Percentiles rank a stretch among this genome's conserved stretches.
Evolutionary conservation across 176 grass and related monocot genomes (phyloP).

Genomic region (Luzula sylvatica): DNA sequence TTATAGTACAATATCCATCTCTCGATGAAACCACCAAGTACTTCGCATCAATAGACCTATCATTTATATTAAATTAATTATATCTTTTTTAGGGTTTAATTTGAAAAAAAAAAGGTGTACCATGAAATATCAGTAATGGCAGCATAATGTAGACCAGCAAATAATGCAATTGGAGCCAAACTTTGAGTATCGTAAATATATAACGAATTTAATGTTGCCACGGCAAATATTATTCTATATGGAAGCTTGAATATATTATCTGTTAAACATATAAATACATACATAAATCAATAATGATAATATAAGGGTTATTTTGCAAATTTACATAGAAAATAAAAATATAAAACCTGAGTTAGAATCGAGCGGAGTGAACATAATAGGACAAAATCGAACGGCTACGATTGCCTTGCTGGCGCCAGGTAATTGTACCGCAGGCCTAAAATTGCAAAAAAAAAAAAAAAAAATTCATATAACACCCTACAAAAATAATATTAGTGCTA

Average conservation of each 20-base stretch:
- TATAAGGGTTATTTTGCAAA: neutral
- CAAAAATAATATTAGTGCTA: neutral
- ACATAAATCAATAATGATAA: too few relatives aligned
- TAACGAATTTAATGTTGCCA: conserved; percentile 81
- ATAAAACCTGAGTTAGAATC: conserved; percentile 54
- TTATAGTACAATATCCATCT: conserved; percentile 88
- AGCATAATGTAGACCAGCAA: conserved; percentile 94
- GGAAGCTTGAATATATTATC: conserved; percentile 86
- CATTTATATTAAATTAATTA: too few relatives aligned
- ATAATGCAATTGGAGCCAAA: conserved; percentile 54
- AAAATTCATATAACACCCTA: conserved; percentile 12
- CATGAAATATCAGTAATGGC: conserved; percentile 97
- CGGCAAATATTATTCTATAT: conserved; percentile 76
- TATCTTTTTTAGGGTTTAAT: neutral
- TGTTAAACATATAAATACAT: conserved; percentile 22
- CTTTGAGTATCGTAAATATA: conserved; percentile 95
- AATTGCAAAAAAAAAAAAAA: conserved; percentile 2
- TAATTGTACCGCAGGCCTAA: conserved; percentile 78
- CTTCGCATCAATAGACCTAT: conserved; percentile 84
- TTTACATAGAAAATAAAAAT: conserved; percentile 9
- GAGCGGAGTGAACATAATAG: conserved; percentile 51
- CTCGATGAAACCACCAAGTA: conserved; percentile 66
- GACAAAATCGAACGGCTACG: conserved; percentile 84
- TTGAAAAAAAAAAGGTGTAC: conserved; percentile 24
- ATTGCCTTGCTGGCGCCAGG: conserved; percentile 81